Evolutionary conservation across 176 grass and related monocot genomes (phyloP).

Genomic region (Elymus sibiricus): DNA sequence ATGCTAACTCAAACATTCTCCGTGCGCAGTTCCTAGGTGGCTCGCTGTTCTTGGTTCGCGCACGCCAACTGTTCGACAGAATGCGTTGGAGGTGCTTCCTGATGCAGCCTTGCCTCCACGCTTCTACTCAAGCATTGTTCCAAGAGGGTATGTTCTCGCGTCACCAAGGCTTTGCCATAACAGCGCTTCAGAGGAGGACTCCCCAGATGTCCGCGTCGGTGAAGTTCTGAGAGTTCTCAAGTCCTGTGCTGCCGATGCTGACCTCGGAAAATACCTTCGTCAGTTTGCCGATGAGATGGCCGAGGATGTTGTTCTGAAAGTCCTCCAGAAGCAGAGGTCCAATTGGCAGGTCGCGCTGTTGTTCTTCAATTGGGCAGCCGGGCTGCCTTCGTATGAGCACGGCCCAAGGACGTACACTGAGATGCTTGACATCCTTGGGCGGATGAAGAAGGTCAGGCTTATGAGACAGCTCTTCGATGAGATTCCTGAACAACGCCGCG

Average conservation of each 20-base stretch:
- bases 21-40: background rate
- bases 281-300: constrained; percentile 26
- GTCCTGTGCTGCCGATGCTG: background rate
- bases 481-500: constrained; percentile 23
- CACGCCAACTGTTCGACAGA: constrained; percentile 11
- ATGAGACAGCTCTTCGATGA: constrained; percentile 61
- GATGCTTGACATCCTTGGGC: constrained; percentile 73
- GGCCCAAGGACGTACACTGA: constrained; percentile 40
- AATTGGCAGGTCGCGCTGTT: constrained; percentile 51
- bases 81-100: background rate
- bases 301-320: constrained; percentile 47
- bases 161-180: constrained; percentile 5
- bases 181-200: background rate
- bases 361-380: constrained; percentile 56
- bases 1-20: background rate
- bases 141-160: background rate
- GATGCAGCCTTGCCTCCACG: background rate
- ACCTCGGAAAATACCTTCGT: constrained; percentile 22
- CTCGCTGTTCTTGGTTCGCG: background rate
- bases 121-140: background rate
- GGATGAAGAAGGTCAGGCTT: constrained; percentile 67
- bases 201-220: background rate
- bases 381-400: constrained; percentile 28
- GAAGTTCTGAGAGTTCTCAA: constrained; percentile 45
- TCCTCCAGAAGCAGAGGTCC: constrained; percentile 53